Evolutionary conservation across 139 green algal species (phyloP).

Genomic region (Coccomyxa sp.): DNA sequence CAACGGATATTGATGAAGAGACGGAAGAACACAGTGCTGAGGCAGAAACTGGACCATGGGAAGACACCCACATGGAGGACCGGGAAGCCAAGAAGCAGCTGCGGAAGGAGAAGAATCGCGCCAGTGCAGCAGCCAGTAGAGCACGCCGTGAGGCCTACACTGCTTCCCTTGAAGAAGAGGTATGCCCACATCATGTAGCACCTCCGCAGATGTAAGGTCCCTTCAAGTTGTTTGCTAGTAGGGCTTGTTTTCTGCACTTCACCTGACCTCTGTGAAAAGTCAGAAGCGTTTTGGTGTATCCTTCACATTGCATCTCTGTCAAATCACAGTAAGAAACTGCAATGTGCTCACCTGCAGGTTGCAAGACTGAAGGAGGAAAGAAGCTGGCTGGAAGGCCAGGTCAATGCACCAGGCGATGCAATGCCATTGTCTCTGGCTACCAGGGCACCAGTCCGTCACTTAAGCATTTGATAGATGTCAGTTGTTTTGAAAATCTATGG

Average conservation of each 20-base stretch:
- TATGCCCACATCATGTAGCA: not conserved
- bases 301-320: not conserved
- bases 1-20: not conserved
- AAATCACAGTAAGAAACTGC: not conserved
- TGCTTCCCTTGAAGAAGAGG: slow-evolving; percentile 13
- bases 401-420: not conserved
- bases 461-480: not conserved
- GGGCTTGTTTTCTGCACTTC: not conserved
- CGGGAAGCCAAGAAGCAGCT: not conserved
- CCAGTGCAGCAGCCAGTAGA: slow-evolving; percentile 11
- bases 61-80: not conserved
- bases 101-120: slow-evolving; percentile 21
- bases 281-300: not conserved
- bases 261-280: not conserved
- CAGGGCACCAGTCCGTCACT: slow-evolving; percentile 4
- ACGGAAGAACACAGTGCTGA: not conserved
- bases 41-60: slow-evolving; percentile 2
- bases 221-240: too few relatives aligned
- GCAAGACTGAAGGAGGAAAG: slow-evolving; percentile 4
- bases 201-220: not conserved
- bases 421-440: not conserved
- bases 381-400: slow-evolving; percentile 14
- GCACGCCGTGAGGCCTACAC: slow-evolving; percentile 16
- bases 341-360: slow-evolving; percentile 3
- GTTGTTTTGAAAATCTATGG: too few relatives aligned